phyloP scores from a whole-genome alignment of 805 yeast species.

The Metschnikowia reukaufii region DNA sequence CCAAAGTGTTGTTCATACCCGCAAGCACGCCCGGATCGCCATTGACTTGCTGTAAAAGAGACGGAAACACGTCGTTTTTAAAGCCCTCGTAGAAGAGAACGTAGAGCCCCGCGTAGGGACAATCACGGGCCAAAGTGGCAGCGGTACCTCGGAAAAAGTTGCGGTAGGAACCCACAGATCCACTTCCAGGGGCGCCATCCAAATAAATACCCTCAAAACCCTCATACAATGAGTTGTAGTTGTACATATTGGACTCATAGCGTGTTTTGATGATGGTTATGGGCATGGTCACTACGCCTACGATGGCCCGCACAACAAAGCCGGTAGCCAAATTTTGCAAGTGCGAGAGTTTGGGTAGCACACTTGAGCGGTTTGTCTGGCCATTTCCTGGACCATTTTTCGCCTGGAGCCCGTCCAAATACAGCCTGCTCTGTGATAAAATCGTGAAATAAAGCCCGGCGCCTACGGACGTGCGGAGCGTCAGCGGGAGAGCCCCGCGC shows the following conservation, averaged over 20 bases:
- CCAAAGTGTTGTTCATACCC: conserved; percentile 48
- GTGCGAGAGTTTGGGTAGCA: conserved; percentile 70
- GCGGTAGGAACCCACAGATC: conserved; percentile 43
- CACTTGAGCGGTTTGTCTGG: conserved; percentile 18
- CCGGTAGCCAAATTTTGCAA: conserved; percentile 75
- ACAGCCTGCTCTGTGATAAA: conserved; percentile 59
- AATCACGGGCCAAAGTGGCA: conserved; percentile 86
- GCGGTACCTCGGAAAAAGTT: conserved; percentile 88
- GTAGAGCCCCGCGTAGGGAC: conserved; percentile 95
- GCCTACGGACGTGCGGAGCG: conserved; percentile 85
- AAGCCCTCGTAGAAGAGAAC: conserved; percentile 80
- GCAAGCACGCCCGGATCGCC: conserved; percentile 15
- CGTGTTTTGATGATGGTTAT: conserved; percentile 87
- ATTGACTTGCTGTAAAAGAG: conserved; percentile 13
- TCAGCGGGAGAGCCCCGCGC: conserved; percentile 94
- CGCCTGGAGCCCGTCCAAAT: conserved; percentile 37
- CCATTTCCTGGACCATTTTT: conserved; percentile 26
- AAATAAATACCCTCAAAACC: conserved; percentile 58
- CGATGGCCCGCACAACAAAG: conserved; percentile 71
- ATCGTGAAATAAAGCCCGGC: conserved; percentile 82
- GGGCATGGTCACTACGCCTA: conserved; percentile 92
- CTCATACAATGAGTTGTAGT: conserved; percentile 60
- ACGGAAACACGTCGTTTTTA: conserved; percentile 57
- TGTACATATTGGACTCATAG: conserved; percentile 77
- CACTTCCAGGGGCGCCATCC: conserved; percentile 19